These are phyloP conservation scores for Lasiosphaeria hispida DNA, from an alignment of 495 filamentous ascomycete genomes.

Conservation along the genomic window DNA sequence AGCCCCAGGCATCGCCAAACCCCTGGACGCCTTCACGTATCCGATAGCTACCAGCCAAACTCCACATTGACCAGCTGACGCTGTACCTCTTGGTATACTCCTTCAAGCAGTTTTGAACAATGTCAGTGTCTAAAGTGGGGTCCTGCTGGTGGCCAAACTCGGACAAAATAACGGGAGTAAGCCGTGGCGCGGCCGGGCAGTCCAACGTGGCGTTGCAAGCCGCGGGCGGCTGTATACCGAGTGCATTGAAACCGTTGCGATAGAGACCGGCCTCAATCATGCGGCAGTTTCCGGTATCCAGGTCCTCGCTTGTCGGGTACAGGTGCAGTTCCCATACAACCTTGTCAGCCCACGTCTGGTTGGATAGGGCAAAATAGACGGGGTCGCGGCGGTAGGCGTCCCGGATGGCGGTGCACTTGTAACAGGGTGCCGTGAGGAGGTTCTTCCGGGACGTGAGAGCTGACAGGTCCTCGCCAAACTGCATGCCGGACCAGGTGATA, in stretches of 20 bases:
- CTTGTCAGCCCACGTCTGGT: constrained; percentile 40
- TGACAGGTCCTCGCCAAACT: constrained; percentile 50
- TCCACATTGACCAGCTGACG: constrained; percentile 57
- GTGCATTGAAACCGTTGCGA: constrained; percentile 48
- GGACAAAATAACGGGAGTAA: constrained; percentile 47
- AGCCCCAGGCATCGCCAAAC: constrained; percentile 48
- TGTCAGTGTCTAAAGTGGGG: constrained; percentile 35
- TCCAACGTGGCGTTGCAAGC: constrained; percentile 27
- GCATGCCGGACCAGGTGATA: constrained; percentile 55
- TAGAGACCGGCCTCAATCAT: constrained; percentile 43
- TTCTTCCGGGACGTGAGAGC: constrained; percentile 45
- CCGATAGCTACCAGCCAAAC: constrained; percentile 43
- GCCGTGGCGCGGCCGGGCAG: constrained; percentile 25
- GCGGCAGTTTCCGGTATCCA: constrained; percentile 43
- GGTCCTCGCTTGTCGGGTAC: constrained; percentile 43
- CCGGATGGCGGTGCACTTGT: constrained; percentile 45
- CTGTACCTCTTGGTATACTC: constrained; percentile 43
- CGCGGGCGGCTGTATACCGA: constrained; percentile 37
- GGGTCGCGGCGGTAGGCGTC: constrained; percentile 29
- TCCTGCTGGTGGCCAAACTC: constrained; percentile 50
- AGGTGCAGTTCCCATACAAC: constrained; percentile 56
- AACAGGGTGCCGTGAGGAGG: constrained; percentile 41
- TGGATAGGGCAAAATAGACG: constrained; percentile 28
- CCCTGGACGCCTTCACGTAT: constrained; percentile 44
- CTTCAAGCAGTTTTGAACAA: constrained; percentile 48